phyloP scores from a whole-genome alignment of 108 stramenopile species.

The Mayamaea pseudoterrestris region DNA sequence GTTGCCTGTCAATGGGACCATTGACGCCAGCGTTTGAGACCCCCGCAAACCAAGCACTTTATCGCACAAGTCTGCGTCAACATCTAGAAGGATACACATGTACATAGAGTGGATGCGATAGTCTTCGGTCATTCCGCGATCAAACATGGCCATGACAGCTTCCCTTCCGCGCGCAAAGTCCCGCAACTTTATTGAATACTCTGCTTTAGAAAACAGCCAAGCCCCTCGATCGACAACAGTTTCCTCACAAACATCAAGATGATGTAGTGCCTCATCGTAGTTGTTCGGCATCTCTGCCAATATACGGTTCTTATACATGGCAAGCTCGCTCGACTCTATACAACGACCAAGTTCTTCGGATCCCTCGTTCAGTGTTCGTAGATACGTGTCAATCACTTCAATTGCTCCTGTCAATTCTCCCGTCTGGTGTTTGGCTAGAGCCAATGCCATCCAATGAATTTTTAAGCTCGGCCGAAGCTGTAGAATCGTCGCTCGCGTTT shows the following conservation, averaged over 20 bases:
- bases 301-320: slow-evolving; percentile 80
- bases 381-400: slow-evolving; percentile 79
- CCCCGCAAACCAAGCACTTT: slow-evolving; percentile 37
- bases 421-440: slow-evolving; percentile 77
- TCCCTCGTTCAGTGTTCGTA: slow-evolving; percentile 57
- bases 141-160: slow-evolving; percentile 41
- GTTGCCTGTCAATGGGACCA: slow-evolving; percentile 36
- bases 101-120: slow-evolving; percentile 82
- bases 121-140: slow-evolving; percentile 78
- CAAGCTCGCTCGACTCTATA: slow-evolving; percentile 88
- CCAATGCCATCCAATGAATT: slow-evolving; percentile 91
- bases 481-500: slow-evolving; percentile 79
- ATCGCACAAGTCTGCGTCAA: slow-evolving; percentile 24
- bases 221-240: slow-evolving; percentile 63
- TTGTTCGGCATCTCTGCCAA: slow-evolving; percentile 70
- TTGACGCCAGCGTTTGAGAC: slow-evolving; percentile 49
- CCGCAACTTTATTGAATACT: slow-evolving; percentile 63
- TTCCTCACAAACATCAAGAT: slow-evolving; percentile 47
- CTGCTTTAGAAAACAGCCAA: slow-evolving; percentile 50
- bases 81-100: slow-evolving; percentile 78
- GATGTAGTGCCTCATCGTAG: slow-evolving; percentile 66
- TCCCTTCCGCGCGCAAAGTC: slow-evolving; percentile 53
- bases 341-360: slow-evolving; percentile 48
- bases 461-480: slow-evolving; percentile 72
- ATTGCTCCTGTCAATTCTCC: slow-evolving; percentile 75